phyloP scores from a whole-genome alignment of 2,329 filamentous ascomycete genomes.

The Penicillium sp. region DNA sequence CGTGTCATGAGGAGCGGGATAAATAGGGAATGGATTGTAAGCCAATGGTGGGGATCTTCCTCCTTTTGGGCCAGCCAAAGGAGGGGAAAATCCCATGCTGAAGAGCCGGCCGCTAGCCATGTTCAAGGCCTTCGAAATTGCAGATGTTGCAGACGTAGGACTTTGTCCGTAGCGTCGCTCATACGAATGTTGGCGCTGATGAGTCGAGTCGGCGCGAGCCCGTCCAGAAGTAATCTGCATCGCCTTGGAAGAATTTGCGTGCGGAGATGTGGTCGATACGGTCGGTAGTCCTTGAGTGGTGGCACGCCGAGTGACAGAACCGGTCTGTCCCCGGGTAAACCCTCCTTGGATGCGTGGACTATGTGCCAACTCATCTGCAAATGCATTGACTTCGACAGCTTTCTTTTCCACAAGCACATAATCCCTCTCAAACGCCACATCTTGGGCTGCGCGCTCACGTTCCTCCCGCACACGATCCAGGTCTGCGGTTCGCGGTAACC shows the following conservation, averaged over 20 bases:
- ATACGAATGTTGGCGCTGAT: conserved; percentile 75
- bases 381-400: conserved; percentile 92
- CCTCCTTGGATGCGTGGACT: conserved; percentile 64
- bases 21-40: conserved; percentile 74
- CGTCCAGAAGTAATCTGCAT: conserved; percentile 72
- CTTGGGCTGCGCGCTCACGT: conserved; percentile 70
- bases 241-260: conserved; percentile 65
- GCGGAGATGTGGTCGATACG: conserved; percentile 67
- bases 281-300: conserved; percentile 73
- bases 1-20: conserved; percentile 72
- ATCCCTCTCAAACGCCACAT: conserved; percentile 86
- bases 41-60: conserved; percentile 46
- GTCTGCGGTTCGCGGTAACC: conserved; percentile 48
- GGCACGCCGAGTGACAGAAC: conserved; percentile 68
- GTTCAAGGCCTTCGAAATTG: conserved; percentile 91
- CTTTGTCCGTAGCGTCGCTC: conserved; percentile 73
- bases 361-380: conserved; percentile 90
- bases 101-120: conserved; percentile 71
- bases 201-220: conserved; percentile 56
- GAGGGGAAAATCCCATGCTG: conserved; percentile 51
- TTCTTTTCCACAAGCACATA: conserved; percentile 96
- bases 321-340: conserved; percentile 54
- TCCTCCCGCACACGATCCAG: conserved; percentile 40
- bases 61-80: conserved; percentile 44
- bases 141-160: conserved; percentile 77